Evolutionary conservation across 495 filamentous ascomycete genomes (phyloP).

Genomic region (Pyrenula massariospora): DNA sequence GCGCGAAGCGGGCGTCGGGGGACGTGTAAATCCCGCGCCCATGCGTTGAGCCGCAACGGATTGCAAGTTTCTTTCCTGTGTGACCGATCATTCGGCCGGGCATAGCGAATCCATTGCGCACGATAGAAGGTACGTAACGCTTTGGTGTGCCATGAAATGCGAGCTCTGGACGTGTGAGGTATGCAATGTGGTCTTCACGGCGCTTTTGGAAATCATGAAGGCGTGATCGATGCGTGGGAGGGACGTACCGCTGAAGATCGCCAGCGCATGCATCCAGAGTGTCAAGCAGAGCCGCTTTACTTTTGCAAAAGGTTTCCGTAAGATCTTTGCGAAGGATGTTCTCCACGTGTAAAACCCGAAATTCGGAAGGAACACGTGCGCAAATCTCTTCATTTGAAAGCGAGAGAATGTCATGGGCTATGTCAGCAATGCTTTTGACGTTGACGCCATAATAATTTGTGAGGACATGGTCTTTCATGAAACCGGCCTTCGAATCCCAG

Average conservation of each 20-base stretch:
- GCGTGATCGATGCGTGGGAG: neutral
- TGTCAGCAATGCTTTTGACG: neutral
- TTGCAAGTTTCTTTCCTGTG: neutral
- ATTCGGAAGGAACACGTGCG: neutral
- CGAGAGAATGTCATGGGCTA: neutral
- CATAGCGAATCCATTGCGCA: neutral
- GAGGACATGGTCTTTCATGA: neutral
- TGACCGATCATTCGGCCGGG: neutral
- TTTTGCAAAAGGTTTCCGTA: neutral
- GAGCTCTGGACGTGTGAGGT: neutral
- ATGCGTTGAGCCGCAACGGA: neutral
- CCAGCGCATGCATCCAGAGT: neutral
- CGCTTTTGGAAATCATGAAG: neutral
- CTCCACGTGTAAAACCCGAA: neutral
- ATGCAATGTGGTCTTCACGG: neutral
- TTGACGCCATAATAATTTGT: neutral
- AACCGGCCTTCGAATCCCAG: neutral
- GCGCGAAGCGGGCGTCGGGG: neutral
- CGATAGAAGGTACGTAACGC: neutral
- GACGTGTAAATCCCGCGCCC: neutral
- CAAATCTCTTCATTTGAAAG: neutral
- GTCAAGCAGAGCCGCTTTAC: neutral
- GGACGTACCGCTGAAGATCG: neutral
- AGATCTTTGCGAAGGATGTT: neutral
- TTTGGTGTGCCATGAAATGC: neutral